These are phyloP conservation scores for Pythium graminicola DNA, from an alignment of 352 stramenopile species.

Conservation along the genomic window DNA sequence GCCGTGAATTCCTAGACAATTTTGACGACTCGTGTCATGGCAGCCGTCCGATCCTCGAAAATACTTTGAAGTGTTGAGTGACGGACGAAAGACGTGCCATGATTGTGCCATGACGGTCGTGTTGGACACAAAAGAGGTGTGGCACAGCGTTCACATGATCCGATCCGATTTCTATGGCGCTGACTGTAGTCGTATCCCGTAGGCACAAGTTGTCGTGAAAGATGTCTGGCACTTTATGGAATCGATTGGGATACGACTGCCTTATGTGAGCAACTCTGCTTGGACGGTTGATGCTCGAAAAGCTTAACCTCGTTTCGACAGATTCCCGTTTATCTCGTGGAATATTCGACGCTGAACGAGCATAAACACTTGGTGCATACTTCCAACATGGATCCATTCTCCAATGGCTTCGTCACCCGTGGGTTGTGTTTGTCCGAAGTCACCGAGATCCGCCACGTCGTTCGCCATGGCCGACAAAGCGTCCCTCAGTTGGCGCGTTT, in stretches of 20 bases:
- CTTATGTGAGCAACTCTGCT: slow-evolving; percentile 24
- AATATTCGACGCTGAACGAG: slow-evolving; percentile 48
- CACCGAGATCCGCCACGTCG: slow-evolving; percentile 45
- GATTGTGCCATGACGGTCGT: slow-evolving; percentile 55
- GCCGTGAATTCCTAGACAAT: background rate
- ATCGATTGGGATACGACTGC: slow-evolving; percentile 56
- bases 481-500: slow-evolving; percentile 40
- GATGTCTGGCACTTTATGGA: slow-evolving; percentile 70
- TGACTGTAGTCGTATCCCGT: background rate
- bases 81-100: slow-evolving; percentile 60
- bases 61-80: slow-evolving; percentile 49
- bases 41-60: slow-evolving; percentile 30
- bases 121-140: slow-evolving; percentile 49
- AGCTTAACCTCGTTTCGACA: too few species aligned
- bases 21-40: too few species aligned
- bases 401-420: slow-evolving; percentile 31
- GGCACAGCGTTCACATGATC: background rate
- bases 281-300: background rate
- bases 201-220: slow-evolving; percentile 28
- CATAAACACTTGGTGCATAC: slow-evolving; percentile 29
- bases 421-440: slow-evolving; percentile 54
- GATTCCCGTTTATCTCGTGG: slow-evolving; percentile 62
- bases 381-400: slow-evolving; percentile 24
- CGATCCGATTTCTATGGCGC: background rate
- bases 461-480: slow-evolving; percentile 29